Evolutionary conservation across 192 early-diverging fungal species (phyloP), one percentile per base, ranked within the genome.

Genomic region (Endogone sp.): DNA sequence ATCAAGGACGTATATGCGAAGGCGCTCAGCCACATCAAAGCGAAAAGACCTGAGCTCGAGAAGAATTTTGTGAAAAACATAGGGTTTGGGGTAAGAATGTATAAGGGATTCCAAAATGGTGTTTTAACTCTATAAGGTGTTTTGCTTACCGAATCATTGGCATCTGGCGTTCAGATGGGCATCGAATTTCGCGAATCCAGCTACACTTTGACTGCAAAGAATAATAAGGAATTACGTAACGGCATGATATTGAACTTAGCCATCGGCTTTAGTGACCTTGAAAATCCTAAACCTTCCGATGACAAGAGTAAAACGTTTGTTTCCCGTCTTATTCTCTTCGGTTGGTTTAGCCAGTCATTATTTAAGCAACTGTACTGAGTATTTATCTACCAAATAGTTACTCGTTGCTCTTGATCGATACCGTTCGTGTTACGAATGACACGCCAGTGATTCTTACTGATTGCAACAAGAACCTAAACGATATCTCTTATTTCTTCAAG

Each of bases 101-200:
- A 88, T 91, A 82, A 69, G 79, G 73, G 20, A 59, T n/a, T 29
- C 22, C 9, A n/a, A n/a, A n/a, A n/a, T 71, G 2, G 44, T 66
- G 10, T 23, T 64, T 23, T 24, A 27, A 29, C n/a, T 66, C 26
- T 28, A 64, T 23, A 65, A 64, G 2, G 20, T 29, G 44, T 37
- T n/a, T n/a, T n/a, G n/a, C n/a, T n/a, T n/a, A n/a, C n/a, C n/a
- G n/a, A n/a, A n/a, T n/a, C 21, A 73, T 57, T 8, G 29, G 23
- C 16, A 26, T 62, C 20, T 55, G 20, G 24, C n/a, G 71, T 86
- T 16, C 16, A 49, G 77, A 98, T 93, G 64, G 98, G 98, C 11
- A 92, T 98, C 60, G 96, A 99, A 80, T 93, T 98, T 68, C 82
- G 91, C 49, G 98, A 99, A 69, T 84, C 90, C 11, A 82, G 78